These are phyloP conservation scores for Sequoia sempervirens DNA, from an alignment of 75 land plant genomes.

Conservation along the genomic window DNA sequence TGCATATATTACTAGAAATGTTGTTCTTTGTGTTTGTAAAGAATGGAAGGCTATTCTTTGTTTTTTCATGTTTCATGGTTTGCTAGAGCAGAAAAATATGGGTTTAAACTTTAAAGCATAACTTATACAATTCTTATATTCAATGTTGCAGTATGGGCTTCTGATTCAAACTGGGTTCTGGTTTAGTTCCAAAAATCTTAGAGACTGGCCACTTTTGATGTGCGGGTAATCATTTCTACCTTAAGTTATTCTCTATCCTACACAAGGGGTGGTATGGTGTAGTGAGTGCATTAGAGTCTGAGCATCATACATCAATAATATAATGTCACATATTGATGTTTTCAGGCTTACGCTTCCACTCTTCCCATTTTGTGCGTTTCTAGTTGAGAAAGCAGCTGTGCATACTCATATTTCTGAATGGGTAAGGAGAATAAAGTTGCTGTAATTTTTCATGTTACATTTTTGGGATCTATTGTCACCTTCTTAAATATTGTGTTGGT, in stretches of 20 bases:
- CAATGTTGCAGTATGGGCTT: constrained; percentile 73
- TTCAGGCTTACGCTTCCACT: constrained; percentile 69
- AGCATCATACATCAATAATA: not conserved
- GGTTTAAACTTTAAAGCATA: not conserved
- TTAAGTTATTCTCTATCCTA: not conserved
- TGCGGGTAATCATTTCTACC: constrained; percentile 6
- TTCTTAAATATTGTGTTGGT: not conserved
- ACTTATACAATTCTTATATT: not conserved
- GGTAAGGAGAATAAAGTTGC: constrained; percentile 30
- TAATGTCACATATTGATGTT: not conserved
- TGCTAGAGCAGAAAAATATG: not conserved
- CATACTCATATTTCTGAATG: constrained; percentile 46
- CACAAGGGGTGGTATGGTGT: not conserved
- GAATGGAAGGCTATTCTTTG: not conserved
- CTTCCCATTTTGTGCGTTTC: constrained; percentile 58
- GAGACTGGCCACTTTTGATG: constrained; percentile 96
- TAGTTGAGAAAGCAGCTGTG: constrained; percentile 63
- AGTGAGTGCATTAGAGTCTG: not conserved
- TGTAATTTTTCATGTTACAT: not conserved
- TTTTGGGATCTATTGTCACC: not conserved
- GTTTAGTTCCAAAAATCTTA: constrained; percentile 72
- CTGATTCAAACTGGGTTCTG: constrained; percentile 81
- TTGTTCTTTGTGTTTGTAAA: not conserved
- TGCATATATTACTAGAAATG: not conserved
- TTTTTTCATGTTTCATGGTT: not conserved